Evolutionary conservation across 768 basidiomycete species (phyloP), one percentile per base, ranked within the genome.

Genomic region (Russula sp.): DNA sequence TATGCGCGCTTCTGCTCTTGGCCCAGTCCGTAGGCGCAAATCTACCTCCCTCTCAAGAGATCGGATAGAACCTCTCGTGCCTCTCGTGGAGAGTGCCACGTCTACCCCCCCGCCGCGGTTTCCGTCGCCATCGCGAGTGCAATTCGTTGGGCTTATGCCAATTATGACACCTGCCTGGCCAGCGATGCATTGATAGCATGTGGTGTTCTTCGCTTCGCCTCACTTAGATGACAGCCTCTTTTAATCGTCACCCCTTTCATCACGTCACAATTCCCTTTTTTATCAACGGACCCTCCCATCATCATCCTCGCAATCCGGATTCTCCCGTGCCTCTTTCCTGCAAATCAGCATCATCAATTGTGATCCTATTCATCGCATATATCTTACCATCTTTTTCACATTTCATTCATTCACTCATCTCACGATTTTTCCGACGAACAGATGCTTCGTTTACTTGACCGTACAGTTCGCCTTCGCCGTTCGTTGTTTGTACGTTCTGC

Each of bases 91-190:
- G 31, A 40, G 9, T 48, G 65, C 52, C 58, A 54, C 59, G 20
- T 62, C 61, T 37, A 68, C 67, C 6, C 67, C 67, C 4, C 67
- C 67, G 39, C 67, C 67, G 50, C 67, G 67, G 34, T 64, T 68
- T 57, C 59, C 65, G 31, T 58, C 60, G 0, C 65, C 67, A 5
- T 50, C 65, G 22, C 45, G 66, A 34, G 65, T 67, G 32, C 55
- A 63, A 40, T 68, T 68, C 53, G 42, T 60, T 47, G 66, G 66
- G 27, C 54, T 68, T 35, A 68, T 68, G 67, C 67, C 67, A 20
- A 59, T 55, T 31, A 66, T 63, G 67, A 68, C 67, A 45, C 67
- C 67, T 35, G 55, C 39, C 27, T 40, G 40, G 22, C 45, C 49
- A 51, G n/a, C 52, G 35, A 59, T 58, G 44, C 52, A 48, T 54